phyloP scores from a whole-genome alignment of 305 asterid genomes.

The Fraxinus paxiana region DNA sequence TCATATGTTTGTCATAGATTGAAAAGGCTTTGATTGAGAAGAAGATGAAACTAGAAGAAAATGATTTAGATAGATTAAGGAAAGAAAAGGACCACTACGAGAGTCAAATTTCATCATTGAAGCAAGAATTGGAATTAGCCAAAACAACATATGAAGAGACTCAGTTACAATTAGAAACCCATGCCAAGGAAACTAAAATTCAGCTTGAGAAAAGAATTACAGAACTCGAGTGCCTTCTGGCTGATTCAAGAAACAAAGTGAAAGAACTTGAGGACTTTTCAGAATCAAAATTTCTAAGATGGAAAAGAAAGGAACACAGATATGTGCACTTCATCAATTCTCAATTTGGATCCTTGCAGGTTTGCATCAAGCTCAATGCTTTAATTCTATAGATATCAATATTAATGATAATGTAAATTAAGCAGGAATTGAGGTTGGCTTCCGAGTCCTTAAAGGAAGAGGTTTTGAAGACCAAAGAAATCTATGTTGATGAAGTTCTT shows the following conservation, averaged over 20 bases:
- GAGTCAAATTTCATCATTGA: conserved; percentile 49
- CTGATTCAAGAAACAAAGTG: conserved; percentile 55
- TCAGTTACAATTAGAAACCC: conserved; percentile 46
- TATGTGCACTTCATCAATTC: conserved; percentile 66
- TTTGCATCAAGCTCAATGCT: conserved; percentile 29
- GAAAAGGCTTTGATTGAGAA: conserved; percentile 67
- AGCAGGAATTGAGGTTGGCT: conserved; percentile 58
- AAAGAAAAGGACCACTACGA: conserved; percentile 53
- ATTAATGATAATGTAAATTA: conserved; percentile 24
- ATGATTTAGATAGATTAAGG: conserved; percentile 47
- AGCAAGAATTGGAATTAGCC: conserved; percentile 48
- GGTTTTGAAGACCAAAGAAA: conserved; percentile 48
- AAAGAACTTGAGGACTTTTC: conserved; percentile 74
- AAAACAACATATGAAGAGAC: conserved; percentile 48
- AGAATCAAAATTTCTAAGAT: conserved; percentile 59
- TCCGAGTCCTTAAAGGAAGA: conserved; percentile 74
- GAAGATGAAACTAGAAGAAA: conserved; percentile 58
- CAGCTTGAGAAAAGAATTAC: conserved; percentile 52
- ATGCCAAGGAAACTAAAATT: conserved; percentile 47
- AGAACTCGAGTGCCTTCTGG: conserved; percentile 57
- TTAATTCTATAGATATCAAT: conserved; percentile 11
- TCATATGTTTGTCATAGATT: conserved; percentile 41
- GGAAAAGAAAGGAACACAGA: conserved; percentile 71
- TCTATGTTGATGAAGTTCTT: conserved; percentile 57
- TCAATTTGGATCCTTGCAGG: conserved; percentile 69